phyloP scores from a whole-genome alignment of 306 rosid genomes.

The Trifolium repens region DNA sequence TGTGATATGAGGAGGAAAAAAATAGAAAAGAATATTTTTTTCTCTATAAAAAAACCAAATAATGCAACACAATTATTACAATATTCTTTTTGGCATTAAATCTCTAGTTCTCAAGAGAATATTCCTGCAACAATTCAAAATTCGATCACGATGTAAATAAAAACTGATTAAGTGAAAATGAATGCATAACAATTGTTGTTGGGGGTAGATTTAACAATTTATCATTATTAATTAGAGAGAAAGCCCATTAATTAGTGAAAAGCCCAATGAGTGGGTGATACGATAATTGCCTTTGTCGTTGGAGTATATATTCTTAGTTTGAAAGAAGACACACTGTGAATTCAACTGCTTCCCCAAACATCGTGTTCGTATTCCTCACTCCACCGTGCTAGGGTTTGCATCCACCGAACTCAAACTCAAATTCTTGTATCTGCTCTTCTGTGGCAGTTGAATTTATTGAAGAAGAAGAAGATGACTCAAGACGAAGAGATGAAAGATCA shows the following conservation, averaged over 20 bases:
- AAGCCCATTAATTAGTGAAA: not conserved
- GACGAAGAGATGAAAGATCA: conserved; percentile 61
- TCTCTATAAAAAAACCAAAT: no score
- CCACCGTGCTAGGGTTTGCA: not conserved
- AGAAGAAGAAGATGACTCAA: conserved; percentile 49
- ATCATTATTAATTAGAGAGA: not conserved
- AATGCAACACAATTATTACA: no score
- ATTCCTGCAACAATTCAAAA: no score
- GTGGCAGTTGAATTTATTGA: not conserved
- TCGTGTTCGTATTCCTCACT: not conserved
- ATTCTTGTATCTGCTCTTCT: not conserved
- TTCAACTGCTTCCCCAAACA: not conserved
- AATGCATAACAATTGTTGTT: no score
- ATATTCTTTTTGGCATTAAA: no score
- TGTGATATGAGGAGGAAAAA: no score
- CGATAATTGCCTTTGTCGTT: not conserved
- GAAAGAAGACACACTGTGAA: not conserved
- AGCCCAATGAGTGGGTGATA: not conserved
- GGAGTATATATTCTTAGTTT: not conserved
- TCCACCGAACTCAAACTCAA: not conserved
- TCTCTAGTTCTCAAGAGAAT: no score
- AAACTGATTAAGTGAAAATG: no score
- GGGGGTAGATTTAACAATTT: not conserved
- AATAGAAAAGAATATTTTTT: no score
- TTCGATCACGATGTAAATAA: no score